phyloP scores from a whole-genome alignment of 192 early-diverging fungal species.

The Mortierella hygrophila region DNA sequence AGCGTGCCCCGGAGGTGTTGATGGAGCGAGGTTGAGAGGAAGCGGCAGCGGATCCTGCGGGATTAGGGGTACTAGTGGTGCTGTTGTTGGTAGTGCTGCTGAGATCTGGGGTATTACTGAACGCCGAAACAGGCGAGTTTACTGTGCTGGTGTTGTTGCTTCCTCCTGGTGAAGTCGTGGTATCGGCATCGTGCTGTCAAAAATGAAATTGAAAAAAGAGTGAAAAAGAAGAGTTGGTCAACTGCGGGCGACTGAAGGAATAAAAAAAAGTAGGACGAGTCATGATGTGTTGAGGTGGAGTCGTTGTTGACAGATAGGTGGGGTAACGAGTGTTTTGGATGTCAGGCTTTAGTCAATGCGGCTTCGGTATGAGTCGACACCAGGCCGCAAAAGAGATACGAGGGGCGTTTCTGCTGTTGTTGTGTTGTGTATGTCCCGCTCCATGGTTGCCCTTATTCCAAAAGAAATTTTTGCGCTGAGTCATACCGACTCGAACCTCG shows the following conservation, averaged over 20 bases:
- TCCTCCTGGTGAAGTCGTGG: conserved; percentile 50
- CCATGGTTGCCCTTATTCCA: neutral
- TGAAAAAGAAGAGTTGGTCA: neutral
- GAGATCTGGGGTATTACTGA: conserved; percentile 51
- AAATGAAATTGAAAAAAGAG: neutral
- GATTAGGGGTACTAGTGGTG: conserved; percentile 9
- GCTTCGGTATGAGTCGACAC: neutral
- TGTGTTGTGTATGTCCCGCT: neutral
- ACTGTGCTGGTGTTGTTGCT: conserved; percentile 35
- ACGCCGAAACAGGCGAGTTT: conserved; percentile 43
- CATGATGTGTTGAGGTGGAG: conserved; percentile 1
- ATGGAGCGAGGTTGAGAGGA: conserved; percentile 32
- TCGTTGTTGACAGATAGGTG: neutral
- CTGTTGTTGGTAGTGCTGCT: conserved; percentile 12
- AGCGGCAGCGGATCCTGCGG: neutral
- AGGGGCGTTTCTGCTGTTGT: neutral
- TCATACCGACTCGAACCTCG: conserved; percentile 23
- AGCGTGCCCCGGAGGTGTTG: conserved; percentile 49
- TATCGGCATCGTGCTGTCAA: conserved; percentile 42
- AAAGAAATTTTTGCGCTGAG: conserved; percentile 21
- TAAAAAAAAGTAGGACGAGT: neutral
- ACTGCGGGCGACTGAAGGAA: neutral
- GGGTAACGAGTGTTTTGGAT: neutral
- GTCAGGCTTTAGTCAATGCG: neutral
- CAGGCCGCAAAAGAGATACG: neutral